Evolutionary conservation across 345 rosid genomes (phyloP).

Genomic region (Sonneratia caseolaris): DNA sequence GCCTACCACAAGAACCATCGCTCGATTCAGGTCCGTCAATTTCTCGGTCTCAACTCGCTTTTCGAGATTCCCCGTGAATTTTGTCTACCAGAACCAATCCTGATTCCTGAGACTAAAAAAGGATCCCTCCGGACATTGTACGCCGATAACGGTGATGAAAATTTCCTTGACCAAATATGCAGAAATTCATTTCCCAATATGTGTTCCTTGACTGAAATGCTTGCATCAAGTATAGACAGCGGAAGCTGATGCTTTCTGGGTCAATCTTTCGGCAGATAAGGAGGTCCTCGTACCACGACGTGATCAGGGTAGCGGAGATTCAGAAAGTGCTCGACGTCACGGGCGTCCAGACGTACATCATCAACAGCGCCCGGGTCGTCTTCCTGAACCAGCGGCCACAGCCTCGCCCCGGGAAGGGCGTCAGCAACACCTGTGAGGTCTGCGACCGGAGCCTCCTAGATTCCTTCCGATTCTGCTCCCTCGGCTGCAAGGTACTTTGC

Average conservation of each 20-base stretch:
- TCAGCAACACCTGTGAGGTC: constrained; percentile 72
- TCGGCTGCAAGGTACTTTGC: constrained; percentile 79
- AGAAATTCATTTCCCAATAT: not conserved
- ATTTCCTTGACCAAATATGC: no score
- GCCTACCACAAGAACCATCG: constrained; percentile 61
- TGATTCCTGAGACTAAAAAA: not conserved
- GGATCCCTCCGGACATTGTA: no score
- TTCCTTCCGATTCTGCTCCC: constrained; percentile 83
- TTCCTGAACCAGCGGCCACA: constrained; percentile 87
- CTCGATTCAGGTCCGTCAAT: constrained; percentile 52
- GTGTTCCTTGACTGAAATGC: not conserved
- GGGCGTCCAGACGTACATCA: constrained; percentile 77
- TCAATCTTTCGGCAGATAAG: constrained; percentile 41
- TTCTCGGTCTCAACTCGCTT: constrained; percentile 5
- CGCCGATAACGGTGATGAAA: no score
- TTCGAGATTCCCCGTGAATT: not conserved
- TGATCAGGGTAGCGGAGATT: constrained; percentile 77
- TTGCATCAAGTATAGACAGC: no score
- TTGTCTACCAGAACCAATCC: not conserved
- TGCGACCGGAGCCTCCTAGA: constrained; percentile 87
- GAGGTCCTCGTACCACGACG: constrained; percentile 95
- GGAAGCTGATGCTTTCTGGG: not conserved
- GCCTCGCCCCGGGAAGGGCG: constrained; percentile 85
- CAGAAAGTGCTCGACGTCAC: constrained; percentile 68
- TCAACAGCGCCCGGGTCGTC: constrained; percentile 83